phyloP scores from a whole-genome alignment of 352 stramenopile genomes.

The Plasmopara halstedii region DNA sequence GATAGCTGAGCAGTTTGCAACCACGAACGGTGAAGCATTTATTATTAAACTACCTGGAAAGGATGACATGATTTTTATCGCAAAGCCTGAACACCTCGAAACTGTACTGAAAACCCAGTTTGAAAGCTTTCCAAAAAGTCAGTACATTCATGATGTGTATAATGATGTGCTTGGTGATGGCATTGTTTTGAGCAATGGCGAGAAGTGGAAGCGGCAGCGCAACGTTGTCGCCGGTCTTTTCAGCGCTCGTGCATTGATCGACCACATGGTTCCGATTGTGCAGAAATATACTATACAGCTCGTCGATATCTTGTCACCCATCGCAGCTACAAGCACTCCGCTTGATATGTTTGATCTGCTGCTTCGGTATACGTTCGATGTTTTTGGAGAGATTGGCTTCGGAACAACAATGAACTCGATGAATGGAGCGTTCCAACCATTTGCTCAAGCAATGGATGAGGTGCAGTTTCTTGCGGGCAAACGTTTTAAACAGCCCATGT shows the following conservation, averaged over 20 bases:
- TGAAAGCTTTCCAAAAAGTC: constrained; percentile 36
- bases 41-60: constrained; percentile 31
- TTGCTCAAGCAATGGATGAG: constrained; percentile 12
- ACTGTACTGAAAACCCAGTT: constrained; percentile 48
- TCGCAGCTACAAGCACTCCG: background rate
- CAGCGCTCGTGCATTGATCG: constrained; percentile 27
- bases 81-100: constrained; percentile 42
- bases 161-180: constrained; percentile 36
- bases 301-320: constrained; percentile 14
- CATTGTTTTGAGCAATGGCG: constrained; percentile 39
- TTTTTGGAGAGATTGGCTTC: constrained; percentile 41
- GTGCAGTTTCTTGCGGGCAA: constrained; percentile 15
- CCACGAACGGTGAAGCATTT: constrained; percentile 26
- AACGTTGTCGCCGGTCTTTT: constrained; percentile 33
- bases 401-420: constrained; percentile 25
- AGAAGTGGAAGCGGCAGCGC: constrained; percentile 32
- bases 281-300: constrained; percentile 30
- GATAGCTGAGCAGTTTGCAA: constrained; percentile 26
- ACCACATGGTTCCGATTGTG: constrained; percentile 31
- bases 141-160: constrained; percentile 31
- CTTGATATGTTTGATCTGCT: constrained; percentile 31
- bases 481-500: constrained; percentile 26
- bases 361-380: constrained; percentile 35
- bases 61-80: constrained; percentile 33
- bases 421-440: constrained; percentile 24